Base-by-base conservation (phyloP, 192 early-diverging fungal species). In the Diversispora eburnea region DNA sequence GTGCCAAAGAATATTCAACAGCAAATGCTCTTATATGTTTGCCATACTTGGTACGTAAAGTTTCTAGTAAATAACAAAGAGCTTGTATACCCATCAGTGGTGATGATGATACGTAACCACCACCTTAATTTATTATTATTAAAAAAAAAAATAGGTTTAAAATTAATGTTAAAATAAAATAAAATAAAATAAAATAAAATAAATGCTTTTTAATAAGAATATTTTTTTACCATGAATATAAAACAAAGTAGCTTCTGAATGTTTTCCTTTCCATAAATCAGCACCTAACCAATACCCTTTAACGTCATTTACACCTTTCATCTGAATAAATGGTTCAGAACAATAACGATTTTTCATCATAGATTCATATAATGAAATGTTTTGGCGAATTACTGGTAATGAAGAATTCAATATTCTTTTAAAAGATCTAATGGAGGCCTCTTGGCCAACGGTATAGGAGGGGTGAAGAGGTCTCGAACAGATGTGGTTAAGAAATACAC, bases 271-370 rank as follows among this genome's bases (percentile, higher is more conserved):
- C 33, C 54, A 70, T 7, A 5, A 39, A 4, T 56, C n/a, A 19
- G 68, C 9, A n/a, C 68, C 68, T 70, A 70, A 46, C 68, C 68
- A 70, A 42, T 70, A 57, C 1, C 68, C 68, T 19, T 56, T n/a
- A n/a, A 70, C 13, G 22, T 25, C 51, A 17, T 20, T 49, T 7
- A 10, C 68, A 0, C 9, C 17, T 8, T n/a, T 22, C 45, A 70
- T n/a, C 5, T 25, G 4, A 15, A 3, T 4, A 41, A 56, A 56
- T 58, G 17, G 68, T 8, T 70, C 68, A 45, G 54, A 9, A 39
- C 68, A 70, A 43, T 25, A 5, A 48, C 48, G 47, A 10, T 3
- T 3, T 46, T 70, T 70, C 1, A 19, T 25, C 17, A 70, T 8
- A 7, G 3, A 41, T 57, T 43, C 68, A 8, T 57, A 5, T 20